phyloP scores from a whole-genome alignment of 2,329 filamentous ascomycete species.

The Aspergillus sp. region DNA sequence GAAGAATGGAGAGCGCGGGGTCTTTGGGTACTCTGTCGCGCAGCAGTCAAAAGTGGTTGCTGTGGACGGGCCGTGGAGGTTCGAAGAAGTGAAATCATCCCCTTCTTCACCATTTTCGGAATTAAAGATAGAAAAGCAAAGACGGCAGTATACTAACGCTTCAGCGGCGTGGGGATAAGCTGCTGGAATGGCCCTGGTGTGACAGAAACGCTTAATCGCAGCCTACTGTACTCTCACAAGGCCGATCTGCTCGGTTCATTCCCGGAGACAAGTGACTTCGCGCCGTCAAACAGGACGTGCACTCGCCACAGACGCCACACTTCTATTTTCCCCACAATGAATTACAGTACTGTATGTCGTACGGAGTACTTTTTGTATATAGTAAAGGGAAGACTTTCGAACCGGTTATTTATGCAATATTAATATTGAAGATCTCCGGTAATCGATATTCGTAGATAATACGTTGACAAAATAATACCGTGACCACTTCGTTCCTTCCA shows the following conservation, averaged over 20 bases:
- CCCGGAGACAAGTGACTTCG: neutral
- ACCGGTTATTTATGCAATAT: too few species aligned
- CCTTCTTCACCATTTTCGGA: conserved; percentile 9
- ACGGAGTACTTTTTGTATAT: neutral
- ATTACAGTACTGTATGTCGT: neutral
- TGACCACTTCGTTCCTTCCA: too few species aligned
- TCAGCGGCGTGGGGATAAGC: neutral
- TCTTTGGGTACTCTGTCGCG: conserved; percentile 17
- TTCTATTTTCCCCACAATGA: neutral
- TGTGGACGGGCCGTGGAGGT: conserved; percentile 18
- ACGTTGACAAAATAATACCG: too few species aligned
- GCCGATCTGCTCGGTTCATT: neutral
- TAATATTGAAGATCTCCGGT: too few species aligned
- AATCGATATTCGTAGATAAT: too few species aligned
- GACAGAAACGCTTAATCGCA: neutral
- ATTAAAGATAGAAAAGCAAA: conserved; percentile 1
- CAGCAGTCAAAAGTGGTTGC: conserved; percentile 17
- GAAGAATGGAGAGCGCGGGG: conserved; percentile 37
- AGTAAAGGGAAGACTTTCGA: too few species aligned
- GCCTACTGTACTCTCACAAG: neutral
- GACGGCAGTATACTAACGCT: conserved; percentile 17
- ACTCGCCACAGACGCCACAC: conserved; percentile 11
- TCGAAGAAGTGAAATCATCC: conserved; percentile 26
- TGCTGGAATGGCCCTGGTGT: neutral
- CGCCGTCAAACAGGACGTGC: neutral